These are phyloP conservation scores for Mangifera indica DNA, from an alignment of 345 rosid genomes.

Conservation along the genomic window DNA sequence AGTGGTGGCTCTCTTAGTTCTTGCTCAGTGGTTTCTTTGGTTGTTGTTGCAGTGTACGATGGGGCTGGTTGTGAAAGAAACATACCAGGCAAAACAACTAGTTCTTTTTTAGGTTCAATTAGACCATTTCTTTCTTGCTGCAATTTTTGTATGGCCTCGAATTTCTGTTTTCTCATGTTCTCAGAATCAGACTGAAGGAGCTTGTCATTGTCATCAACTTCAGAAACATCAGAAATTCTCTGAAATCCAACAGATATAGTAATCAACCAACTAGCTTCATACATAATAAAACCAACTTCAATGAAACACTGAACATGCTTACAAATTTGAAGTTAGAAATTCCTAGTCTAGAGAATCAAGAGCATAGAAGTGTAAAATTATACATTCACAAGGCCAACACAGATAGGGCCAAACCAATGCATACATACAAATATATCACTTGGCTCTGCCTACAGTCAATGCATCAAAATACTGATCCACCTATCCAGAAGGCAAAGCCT, in stretches of 20 bases:
- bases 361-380: not conserved
- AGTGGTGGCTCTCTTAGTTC: constrained; percentile 31
- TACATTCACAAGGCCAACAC: not conserved
- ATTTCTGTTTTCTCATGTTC: constrained; percentile 59
- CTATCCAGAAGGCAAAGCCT: not conserved
- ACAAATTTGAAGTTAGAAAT: not conserved
- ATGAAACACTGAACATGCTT: not conserved
- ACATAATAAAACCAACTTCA: not conserved
- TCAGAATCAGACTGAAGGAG: constrained; percentile 57
- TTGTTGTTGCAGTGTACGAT: constrained; percentile 21
- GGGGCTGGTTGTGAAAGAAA: constrained; percentile 52
- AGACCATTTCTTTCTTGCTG: constrained; percentile 70
- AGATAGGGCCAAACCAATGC: not conserved
- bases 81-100: constrained; percentile 70
- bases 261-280: not conserved
- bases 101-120: constrained; percentile 57
- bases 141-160: constrained; percentile 49
- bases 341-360: not conserved
- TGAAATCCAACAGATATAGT: constrained; percentile 26
- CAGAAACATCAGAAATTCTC: constrained; percentile 30
- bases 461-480: not conserved
- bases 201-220: constrained; percentile 30
- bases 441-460: not conserved
- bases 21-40: constrained; percentile 37
- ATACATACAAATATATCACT: not conserved